phyloP scores from a whole-genome alignment of 2,329 filamentous ascomycete genomes.

The Venturia nashicola region DNA sequence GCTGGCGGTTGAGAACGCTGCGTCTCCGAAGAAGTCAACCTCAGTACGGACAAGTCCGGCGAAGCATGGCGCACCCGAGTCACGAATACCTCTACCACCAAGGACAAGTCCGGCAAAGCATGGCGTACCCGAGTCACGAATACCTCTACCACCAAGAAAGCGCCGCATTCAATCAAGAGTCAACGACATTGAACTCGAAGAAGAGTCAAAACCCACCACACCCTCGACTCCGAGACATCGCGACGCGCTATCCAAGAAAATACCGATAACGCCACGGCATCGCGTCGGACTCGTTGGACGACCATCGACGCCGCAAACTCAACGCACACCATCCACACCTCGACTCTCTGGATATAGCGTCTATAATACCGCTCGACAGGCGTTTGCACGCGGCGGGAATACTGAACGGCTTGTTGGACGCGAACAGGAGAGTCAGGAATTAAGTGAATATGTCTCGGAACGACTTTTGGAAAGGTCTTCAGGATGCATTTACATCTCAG shows the following conservation, averaged over 20 bases:
- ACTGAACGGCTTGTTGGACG: constrained; percentile 68
- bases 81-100: constrained; percentile 30
- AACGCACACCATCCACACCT: constrained; percentile 61
- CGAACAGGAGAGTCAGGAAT: constrained; percentile 53
- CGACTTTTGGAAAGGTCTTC: constrained; percentile 48
- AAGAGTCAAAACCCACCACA: constrained; percentile 30
- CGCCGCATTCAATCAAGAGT: constrained; percentile 32
- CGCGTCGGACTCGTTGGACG: constrained; percentile 66
- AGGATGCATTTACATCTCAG: constrained; percentile 88
- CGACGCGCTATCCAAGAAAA: constrained; percentile 58
- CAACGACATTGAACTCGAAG: constrained; percentile 29
- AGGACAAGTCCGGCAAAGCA: constrained; percentile 39
- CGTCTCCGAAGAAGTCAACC: constrained; percentile 22
- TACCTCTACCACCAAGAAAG: constrained; percentile 33
- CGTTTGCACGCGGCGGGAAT: constrained; percentile 70
- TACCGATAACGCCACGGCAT: constrained; percentile 71
- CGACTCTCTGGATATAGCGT: constrained; percentile 55
- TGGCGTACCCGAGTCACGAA: constrained; percentile 28
- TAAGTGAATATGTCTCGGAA: constrained; percentile 56
- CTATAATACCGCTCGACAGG: constrained; percentile 75
- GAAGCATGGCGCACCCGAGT: constrained; percentile 34
- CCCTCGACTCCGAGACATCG: constrained; percentile 67
- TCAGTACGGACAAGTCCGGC: constrained; percentile 27
- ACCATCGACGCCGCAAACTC: constrained; percentile 65
- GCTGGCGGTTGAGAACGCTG: constrained; percentile 20